Percentiles rank a stretch among this genome's conserved stretches.
Conservation (phyloP, 2,329 filamentous ascomycete genomes). For the Microdochium nivale region DNA sequence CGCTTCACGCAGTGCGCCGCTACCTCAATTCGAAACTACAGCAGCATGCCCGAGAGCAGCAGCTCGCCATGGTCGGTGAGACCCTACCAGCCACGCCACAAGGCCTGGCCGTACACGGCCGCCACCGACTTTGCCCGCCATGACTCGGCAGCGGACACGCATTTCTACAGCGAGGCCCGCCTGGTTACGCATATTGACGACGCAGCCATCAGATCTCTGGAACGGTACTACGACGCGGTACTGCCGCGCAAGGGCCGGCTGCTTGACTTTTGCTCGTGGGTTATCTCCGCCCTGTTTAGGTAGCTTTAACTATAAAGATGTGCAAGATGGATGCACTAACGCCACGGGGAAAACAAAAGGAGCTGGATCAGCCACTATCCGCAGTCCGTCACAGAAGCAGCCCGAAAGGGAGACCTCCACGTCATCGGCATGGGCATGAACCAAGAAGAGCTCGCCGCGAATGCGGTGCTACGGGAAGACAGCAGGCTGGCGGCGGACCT, state of each 20-base stretch:
- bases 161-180: constrained; percentile 1
- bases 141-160: not conserved
- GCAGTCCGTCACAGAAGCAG: not conserved
- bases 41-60: not conserved
- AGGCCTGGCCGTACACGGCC: constrained; percentile 1
- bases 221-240: constrained; percentile 1
- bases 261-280: constrained; percentile 2
- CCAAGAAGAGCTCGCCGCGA: constrained; percentile 1
- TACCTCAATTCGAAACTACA: no score
- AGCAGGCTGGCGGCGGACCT: constrained; percentile 1
- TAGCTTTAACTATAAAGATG: not conserved
- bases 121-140: constrained; percentile 3
- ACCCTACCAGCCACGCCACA: constrained; percentile 1
- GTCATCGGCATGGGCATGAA: constrained; percentile 4
- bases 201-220: not conserved
- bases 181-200: constrained; percentile 4
- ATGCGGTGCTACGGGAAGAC: constrained; percentile 1
- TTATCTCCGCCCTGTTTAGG: not conserved
- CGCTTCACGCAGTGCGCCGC: no score
- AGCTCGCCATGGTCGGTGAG: not conserved
- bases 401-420: not conserved
- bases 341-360: not conserved
- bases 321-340: not conserved
- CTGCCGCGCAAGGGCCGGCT: constrained; percentile 1
- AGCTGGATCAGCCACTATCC: constrained; percentile 4